Evolutionary conservation across 2,329 filamentous ascomycete species (phyloP).

Genomic region (Alternaria brassicae): DNA sequence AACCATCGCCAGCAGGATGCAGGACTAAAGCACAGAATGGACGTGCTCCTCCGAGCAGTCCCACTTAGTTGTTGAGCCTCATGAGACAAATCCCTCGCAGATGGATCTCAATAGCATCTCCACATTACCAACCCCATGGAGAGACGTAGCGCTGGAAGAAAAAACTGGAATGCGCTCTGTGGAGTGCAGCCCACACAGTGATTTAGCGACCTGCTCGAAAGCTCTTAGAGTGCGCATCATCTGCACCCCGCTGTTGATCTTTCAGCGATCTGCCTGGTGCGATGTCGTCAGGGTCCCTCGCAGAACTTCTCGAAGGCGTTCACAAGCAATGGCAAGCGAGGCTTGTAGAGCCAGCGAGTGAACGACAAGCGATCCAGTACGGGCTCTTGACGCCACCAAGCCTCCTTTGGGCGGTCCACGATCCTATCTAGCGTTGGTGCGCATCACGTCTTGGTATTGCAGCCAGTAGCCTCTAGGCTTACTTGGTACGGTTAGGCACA

Average conservation of each 20-base stretch:
- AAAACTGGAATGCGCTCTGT: constrained; percentile 9
- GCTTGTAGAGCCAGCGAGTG: constrained; percentile 7
- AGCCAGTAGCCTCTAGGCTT: constrained; percentile 16
- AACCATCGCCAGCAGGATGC: constrained; percentile 17
- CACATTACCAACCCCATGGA: constrained; percentile 34
- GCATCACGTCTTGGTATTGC: constrained; percentile 4
- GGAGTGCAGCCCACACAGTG: constrained; percentile 3
- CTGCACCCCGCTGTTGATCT: constrained; percentile 14
- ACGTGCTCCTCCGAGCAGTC: constrained; percentile 13
- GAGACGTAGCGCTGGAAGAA: constrained; percentile 19
- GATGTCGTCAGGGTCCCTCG: background rate
- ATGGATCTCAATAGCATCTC: constrained; percentile 30
- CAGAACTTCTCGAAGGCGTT: constrained; percentile 5
- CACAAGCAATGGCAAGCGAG: constrained; percentile 6
- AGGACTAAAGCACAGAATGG: constrained; percentile 4
- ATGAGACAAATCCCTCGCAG: constrained; percentile 24
- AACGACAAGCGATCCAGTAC: constrained; percentile 1
- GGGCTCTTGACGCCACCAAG: constrained; percentile 6
- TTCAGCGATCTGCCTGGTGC: background rate
- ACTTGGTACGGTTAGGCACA: constrained; percentile 10
- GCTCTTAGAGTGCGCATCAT: background rate
- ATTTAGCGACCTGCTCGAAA: background rate
- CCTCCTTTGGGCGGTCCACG: constrained; percentile 1
- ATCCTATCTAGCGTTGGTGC: constrained; percentile 17
- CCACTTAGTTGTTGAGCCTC: constrained; percentile 40